phyloP scores from a whole-genome alignment of 1,284 basidiomycete genomes.

The Ceratobasidium sp. region DNA sequence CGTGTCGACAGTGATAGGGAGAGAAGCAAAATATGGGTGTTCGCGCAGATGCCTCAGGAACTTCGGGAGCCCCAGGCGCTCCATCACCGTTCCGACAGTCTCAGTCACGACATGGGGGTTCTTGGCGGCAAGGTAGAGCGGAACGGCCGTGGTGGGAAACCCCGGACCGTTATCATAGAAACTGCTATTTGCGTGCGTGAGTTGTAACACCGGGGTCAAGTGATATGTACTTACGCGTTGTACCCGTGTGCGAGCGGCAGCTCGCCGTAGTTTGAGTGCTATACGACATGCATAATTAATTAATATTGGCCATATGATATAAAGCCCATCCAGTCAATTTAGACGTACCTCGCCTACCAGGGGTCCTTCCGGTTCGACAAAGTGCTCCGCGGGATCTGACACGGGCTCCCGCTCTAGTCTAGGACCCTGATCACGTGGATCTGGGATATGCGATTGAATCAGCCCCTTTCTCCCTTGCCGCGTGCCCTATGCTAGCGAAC shows the following conservation, averaged over 20 bases:
- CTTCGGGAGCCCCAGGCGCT: neutral
- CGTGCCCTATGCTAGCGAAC: neutral
- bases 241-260: neutral
- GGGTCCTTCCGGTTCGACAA: no score
- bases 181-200: neutral
- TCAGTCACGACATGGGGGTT: neutral
- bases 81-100: neutral
- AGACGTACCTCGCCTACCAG: neutral
- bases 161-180: neutral
- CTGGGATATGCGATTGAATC: neutral
- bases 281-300: no score
- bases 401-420: no score
- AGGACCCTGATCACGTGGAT: neutral
- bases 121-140: neutral
- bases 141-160: neutral
- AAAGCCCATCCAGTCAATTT: neutral
- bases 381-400: no score
- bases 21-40: conserved; percentile 2
- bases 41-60: neutral
- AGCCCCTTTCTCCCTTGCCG: neutral
- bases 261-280: no score
- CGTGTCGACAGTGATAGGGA: neutral
- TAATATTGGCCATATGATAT: neutral
- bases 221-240: neutral
- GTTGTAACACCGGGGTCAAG: neutral